Conservation (phyloP, 306 rosid genomes). For the Arachis stenosperma region DNA sequence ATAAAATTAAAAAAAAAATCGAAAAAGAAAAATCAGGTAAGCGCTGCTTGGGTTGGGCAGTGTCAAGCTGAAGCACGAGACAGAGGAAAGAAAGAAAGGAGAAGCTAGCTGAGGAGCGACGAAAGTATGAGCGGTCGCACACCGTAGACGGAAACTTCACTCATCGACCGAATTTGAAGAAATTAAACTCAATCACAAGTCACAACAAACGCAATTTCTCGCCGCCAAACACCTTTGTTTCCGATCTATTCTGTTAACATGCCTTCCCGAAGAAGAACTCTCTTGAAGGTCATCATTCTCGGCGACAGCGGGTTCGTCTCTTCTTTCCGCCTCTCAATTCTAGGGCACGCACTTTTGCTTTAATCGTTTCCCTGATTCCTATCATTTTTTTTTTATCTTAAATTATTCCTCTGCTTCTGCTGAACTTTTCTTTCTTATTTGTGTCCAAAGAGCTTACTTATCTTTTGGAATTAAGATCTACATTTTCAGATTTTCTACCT, state of each 20-base stretch:
- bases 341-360: not conserved
- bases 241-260: conserved; percentile 36
- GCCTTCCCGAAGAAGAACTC: conserved; percentile 99
- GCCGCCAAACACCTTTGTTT: not conserved
- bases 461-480: conserved; percentile 1
- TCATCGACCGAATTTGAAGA: not conserved
- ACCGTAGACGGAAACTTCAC: not conserved
- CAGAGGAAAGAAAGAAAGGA: not conserved
- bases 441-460: not conserved
- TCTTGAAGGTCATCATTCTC: conserved; percentile 96
- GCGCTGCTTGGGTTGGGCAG: not conserved
- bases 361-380: not conserved
- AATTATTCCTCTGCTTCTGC: not conserved
- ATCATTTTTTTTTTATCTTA: not conserved
- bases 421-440: not conserved
- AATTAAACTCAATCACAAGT: not conserved
- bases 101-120: not conserved
- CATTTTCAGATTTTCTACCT: not conserved
- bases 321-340: conserved; percentile 5
- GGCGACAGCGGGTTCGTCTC: conserved; percentile 93
- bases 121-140: not conserved
- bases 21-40: too few relatives aligned
- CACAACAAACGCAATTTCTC: not conserved
- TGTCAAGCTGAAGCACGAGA: not conserved
- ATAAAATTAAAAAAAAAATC: not conserved